Conservation (phyloP, 768 basidiomycete species). For the Tulasnella sp. region DNA sequence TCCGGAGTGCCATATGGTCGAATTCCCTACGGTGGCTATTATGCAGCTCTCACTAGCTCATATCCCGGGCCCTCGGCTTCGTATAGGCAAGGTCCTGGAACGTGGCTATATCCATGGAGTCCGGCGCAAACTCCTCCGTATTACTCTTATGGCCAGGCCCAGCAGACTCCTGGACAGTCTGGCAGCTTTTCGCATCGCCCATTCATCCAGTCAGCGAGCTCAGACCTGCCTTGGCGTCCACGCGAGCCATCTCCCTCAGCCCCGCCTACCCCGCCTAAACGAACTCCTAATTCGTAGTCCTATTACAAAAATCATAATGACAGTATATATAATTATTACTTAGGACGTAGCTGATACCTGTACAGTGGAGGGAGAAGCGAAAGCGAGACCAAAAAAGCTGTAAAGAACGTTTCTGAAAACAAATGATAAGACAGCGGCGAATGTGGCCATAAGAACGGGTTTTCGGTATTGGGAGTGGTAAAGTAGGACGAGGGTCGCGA, state of each 20-base stretch:
- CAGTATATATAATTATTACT: conserved; percentile 9
- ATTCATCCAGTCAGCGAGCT: neutral
- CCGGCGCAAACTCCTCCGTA: neutral
- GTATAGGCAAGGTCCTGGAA: neutral
- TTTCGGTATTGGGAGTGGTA: conserved; percentile 3
- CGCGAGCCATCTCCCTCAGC: neutral
- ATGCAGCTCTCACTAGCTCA: neutral
- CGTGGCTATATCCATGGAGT: neutral
- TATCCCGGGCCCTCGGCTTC: neutral
- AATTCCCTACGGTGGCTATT: neutral
- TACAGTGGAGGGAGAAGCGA: neutral
- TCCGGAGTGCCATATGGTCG: neutral
- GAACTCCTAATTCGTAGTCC: neutral
- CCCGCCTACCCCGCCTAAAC: neutral
- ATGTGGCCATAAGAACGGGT: neutral
- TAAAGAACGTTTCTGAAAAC: conserved; percentile 13
- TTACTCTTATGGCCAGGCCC: neutral
- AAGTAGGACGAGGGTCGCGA: neutral
- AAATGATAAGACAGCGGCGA: neutral
- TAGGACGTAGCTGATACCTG: neutral
- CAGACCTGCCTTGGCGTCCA: neutral
- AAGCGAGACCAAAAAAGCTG: conserved; percentile 1
- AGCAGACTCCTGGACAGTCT: neutral
- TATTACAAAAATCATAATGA: neutral
- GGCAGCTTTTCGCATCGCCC: neutral